Percentiles rank a stretch among this genome's conserved stretches.
Evolutionary conservation across 495 filamentous ascomycete genomes (phyloP).

Genomic region (Neurospora discreta): DNA sequence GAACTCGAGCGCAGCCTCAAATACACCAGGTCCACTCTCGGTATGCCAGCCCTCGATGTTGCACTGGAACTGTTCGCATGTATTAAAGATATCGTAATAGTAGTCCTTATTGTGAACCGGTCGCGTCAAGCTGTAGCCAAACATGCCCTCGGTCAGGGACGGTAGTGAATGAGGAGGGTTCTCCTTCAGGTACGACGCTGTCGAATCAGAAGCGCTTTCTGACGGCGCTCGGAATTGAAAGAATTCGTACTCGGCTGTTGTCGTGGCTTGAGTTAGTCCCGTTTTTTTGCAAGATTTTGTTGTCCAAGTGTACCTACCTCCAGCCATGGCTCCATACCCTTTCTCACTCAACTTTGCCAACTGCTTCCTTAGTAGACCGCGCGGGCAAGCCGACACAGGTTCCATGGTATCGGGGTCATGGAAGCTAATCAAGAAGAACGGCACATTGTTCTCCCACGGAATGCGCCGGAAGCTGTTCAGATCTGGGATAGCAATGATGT

Average conservation of each 20-base stretch:
- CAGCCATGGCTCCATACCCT: slow-evolving; percentile 79
- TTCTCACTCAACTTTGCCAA: slow-evolving; percentile 53
- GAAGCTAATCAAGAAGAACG: slow-evolving; percentile 90
- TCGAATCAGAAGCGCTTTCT: slow-evolving; percentile 41
- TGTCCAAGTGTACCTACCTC: slow-evolving; percentile 48
- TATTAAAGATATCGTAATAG: slow-evolving; percentile 82
- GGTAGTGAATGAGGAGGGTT: slow-evolving; percentile 65
- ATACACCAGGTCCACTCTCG: slow-evolving; percentile 90
- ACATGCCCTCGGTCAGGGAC: slow-evolving; percentile 88
- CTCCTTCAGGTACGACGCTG: slow-evolving; percentile 59
- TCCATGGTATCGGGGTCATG: slow-evolving; percentile 58
- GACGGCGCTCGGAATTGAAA: slow-evolving; percentile 75
- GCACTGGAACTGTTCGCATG: slow-evolving; percentile 71
- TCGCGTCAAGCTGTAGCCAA: slow-evolving; percentile 90
- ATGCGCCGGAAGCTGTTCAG: slow-evolving; percentile 75
- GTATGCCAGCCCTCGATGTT: slow-evolving; percentile 95
- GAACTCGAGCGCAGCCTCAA: slow-evolving; percentile 87
- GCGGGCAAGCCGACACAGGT: slow-evolving; percentile 71
- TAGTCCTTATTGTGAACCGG: slow-evolving; percentile 90
- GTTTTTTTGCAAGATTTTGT: not conserved
- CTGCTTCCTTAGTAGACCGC: slow-evolving; percentile 59
- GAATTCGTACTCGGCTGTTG: slow-evolving; percentile 89
- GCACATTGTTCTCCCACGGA: slow-evolving; percentile 87
- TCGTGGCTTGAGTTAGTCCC: slow-evolving; percentile 1
- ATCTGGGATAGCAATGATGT: slow-evolving; percentile 78